Base-by-base conservation (phyloP, 2,329 filamentous ascomycete genomes). In the Fusarium tricinctum region DNA sequence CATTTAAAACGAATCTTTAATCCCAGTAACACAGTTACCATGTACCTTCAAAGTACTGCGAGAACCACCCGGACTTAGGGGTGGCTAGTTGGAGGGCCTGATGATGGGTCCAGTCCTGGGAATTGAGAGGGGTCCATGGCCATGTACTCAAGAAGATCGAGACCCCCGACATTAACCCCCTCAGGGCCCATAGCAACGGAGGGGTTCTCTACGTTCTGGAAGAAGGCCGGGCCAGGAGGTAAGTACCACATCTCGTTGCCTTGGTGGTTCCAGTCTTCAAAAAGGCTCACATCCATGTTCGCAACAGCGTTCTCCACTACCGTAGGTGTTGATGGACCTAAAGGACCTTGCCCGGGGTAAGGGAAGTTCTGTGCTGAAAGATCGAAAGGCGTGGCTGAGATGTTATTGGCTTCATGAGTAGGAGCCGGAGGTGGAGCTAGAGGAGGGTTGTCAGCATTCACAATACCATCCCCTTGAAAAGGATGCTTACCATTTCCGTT, bases 81-180 rank as follows among this genome's bases (percentile, higher is more conserved):
- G 28, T 64, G 59, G 20, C 63, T 70, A 22, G 74, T 72, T 15
- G 68, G 64, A 7, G 75, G 66, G 3, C 71, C 73, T 9, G 72
- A 71, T 30, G 71, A 63, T 22, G 71, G 58, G 50, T 79, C 76
- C 15, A 79, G 51, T 17, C 75, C 75, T 2, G 82, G 78, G 45
- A 82, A 83, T 39, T 81, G 79, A 35, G 76, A 75, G 5, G 79
- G 76, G 39, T 87, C 88, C 84, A 90, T 87, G 9, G 87, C 85
- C 88, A 91, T 90, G 67, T 88, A 90, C 73, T 91, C 89, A 15
- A 91, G 82, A 70, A 91, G 74, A 73, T 91, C 89, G 32, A 91
- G 81, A 1, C 89, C 89, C 12, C 88, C 88, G 4, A 91, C 86
- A 69, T 90, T 90, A 49, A 91, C 86, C 28, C 88, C 88, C 69